Evolutionary conservation across 805 yeast genomes (phyloP), one percentile per base, ranked within the genome.

Genomic region (Metschnikowia dekortorum): DNA sequence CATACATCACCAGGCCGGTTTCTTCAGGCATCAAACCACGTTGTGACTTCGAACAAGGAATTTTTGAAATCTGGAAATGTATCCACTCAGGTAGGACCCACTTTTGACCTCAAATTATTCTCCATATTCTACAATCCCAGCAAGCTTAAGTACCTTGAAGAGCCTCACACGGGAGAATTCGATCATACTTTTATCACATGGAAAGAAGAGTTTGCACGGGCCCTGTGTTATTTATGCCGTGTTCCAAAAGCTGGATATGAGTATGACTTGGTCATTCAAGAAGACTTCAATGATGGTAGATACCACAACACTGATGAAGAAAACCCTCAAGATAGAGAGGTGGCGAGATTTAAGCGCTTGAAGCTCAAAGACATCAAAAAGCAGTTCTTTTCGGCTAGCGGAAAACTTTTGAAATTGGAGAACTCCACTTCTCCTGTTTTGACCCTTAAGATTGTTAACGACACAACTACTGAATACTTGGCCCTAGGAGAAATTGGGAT

Each of bases 121-220:
- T 72, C 87, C 5, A 76, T 87, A 3, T 87, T 85, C 58, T 82
- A 82, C 60, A 80, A 82, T 50, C 75, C 81, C 9, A 75, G 76
- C 43, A 59, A 79, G 39, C 61, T 67, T 32, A 68, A 65, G 44
- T 68, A 68, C 47, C 57, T 67, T 2, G 66, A 63, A 39, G 62
- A 56, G 13, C 31, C 29, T 8, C 22, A 14, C 22, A 36, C 32
- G 8, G 33, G 34, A 7, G 32, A 26, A 9, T 28, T 16, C 33
- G 42, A 35, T 10, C 38, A 44, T 10, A 39, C 49, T 9, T 78
- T 47, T 74, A 47, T 87, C 2, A 72, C 80, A 2, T 87, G 95
- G 95, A 84, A 83, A 55, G 95, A 87, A 56, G 83, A 83, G 44
- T 79, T 73, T 65, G 83, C 89, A 14, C 74, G 81, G 49, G 79